Evolutionary conservation across 1,139 yeast genomes (phyloP), one percentile per base, ranked within the genome.

Genomic region (Suhomyces bolitotheri): DNA sequence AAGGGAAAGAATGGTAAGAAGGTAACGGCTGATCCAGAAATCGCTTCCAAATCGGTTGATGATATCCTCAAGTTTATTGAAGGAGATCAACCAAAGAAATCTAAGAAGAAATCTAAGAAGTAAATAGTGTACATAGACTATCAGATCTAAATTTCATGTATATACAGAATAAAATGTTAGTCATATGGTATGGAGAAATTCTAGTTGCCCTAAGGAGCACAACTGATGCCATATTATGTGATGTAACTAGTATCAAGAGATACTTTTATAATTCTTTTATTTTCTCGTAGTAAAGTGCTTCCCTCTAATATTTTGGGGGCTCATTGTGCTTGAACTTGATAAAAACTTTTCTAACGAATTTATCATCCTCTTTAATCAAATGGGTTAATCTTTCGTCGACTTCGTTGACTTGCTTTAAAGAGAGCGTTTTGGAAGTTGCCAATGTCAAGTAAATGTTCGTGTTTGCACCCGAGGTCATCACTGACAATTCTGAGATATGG

Each of bases 401-500:
- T 7, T 36, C 36, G 30, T 61, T 62, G 31, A 66, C 54, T 15
- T 58, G 54, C n/a, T 46, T 29, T 33, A 67, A 50, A 16, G 47
- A 45, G 34, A 53, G 48, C n/a, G 50, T 37, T 10, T 41, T 28
- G 3, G 33, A 20, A 4, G 63, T 55, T 2, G 43, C 34, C 29
- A 63, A 45, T 1, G 62, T 56, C 13, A 65, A 34, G 36, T 56
- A 56, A n/a, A 66, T 47, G 43, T 65, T 68, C 8, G 73, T 62
- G 41, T 82, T 81, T 26, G 92, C 88, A n/a, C 94, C 94, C 1
- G 88, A 78, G 1, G 84, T 73, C 50, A 83, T 60, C 11, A 84
- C 71, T 3, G 76, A 63, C 43, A 85, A 56, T 33, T 76, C 71
- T 16, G 65, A 65, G 27, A 83, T 51, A 44, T 57, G 50, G 36